Base-by-base conservation (phyloP, 106 monocot species). In the Apostasia shenzhenica region DNA sequence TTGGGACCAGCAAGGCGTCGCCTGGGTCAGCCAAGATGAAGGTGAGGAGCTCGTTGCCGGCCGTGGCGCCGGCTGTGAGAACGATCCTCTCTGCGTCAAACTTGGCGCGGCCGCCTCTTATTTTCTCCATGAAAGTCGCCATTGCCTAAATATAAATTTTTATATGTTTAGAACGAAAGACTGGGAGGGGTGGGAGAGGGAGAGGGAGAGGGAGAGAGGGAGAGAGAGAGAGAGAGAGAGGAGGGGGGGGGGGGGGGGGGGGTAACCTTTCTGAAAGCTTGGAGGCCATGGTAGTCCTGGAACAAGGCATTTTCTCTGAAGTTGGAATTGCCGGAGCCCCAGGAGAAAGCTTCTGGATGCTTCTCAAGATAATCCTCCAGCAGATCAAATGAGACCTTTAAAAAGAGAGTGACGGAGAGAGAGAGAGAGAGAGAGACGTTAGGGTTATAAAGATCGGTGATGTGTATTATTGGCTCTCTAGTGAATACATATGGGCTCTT, bases 261-360 rank as follows among this genome's bases (percentile, higher is more conserved):
- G 43, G 10, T 4, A n/a, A 89, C 89, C 86, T 70, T 74, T 71
- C 73, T 83, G 73, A 86, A 90, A 63, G 51, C 14, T 72, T 74
- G 63, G 43, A 90, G 78, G 11, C 89, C 89, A 67, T 86, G 86
- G 69, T 90, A 90, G 57, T 90, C 89, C 54, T 90, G 89, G 56
- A 90, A 90, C 44, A 86, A 59, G 3, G 89, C 89, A 71, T 75
- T 82, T 41, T 82, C 83, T 63, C 85, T 82, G 67, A 90, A 83
- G 71, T 75, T 75, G 14, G 75, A 59, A 47, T 58, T 41, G 8
- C 77, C 86, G 64, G 45, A 72, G 40, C 66, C 81, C 78, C 77
- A 84, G 55, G 12, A 60, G 2, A 72, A 80, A 3, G 65, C 75
- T 54, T 85, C 77, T 38, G 80, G 82, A 57, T 86, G 77, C 61